A percentile compares a stretch with the other conserved stretches of the same genome.
Conservation (phyloP, 352 stramenopile species). For the Nothophytophthora sp. region DNA sequence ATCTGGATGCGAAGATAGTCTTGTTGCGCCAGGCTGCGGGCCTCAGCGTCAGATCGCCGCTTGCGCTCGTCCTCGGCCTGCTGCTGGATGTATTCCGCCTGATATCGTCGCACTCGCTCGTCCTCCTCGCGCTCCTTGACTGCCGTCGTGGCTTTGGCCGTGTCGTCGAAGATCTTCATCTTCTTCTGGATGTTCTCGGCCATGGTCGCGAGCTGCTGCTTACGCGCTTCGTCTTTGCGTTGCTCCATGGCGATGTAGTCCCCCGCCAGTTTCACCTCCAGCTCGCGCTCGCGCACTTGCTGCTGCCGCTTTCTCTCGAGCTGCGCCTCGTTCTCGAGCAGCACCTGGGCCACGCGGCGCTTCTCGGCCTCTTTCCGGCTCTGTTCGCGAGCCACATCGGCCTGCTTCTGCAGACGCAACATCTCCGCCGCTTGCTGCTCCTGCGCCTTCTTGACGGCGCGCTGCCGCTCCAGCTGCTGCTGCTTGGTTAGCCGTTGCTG, state of each 20-base stretch:
- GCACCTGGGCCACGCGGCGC: constrained; percentile 53
- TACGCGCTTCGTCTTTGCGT: constrained; percentile 58
- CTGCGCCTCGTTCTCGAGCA: constrained; percentile 64
- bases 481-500: constrained; percentile 66
- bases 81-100: constrained; percentile 64
- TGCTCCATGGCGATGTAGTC: constrained; percentile 81
- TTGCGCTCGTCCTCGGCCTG: constrained; percentile 55
- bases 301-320: constrained; percentile 58
- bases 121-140: constrained; percentile 68
- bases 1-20: constrained; percentile 63
- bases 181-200: constrained; percentile 74
- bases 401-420: constrained; percentile 52
- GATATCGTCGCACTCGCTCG: constrained; percentile 55
- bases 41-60: constrained; percentile 55
- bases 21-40: constrained; percentile 47
- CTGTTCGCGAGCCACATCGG: constrained; percentile 51
- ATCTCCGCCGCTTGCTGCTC: constrained; percentile 45
- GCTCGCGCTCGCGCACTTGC: constrained; percentile 51
- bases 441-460: constrained; percentile 48
- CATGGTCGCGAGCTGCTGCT: constrained; percentile 72
- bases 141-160: constrained; percentile 66
- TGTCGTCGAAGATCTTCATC: constrained; percentile 88
- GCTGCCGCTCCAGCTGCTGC: constrained; percentile 53
- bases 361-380: constrained; percentile 62
- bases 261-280: constrained; percentile 65